These are phyloP conservation scores for Ilyonectria mors-panacis DNA, from an alignment of 2,329 filamentous ascomycete genomes.

Conservation along the genomic window DNA sequence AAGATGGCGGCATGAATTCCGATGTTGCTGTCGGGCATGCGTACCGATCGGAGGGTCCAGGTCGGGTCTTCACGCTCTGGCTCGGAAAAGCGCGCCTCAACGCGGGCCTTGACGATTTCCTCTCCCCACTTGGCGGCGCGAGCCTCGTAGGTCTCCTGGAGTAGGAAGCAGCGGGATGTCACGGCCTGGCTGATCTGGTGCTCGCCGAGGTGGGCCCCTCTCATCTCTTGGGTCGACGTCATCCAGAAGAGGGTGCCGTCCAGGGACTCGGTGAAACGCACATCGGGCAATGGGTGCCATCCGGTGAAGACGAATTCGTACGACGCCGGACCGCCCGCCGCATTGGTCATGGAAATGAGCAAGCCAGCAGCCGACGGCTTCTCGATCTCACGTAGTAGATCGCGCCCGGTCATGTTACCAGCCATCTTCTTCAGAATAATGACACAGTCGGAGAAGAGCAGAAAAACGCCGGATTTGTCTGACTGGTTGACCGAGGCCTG, in stretches of 20 bases:
- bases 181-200: slow-evolving; percentile 60
- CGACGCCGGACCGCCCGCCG: slow-evolving; percentile 70
- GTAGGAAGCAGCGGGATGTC: slow-evolving; percentile 77
- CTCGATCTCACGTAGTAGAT: slow-evolving; percentile 87
- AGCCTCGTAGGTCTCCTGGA: slow-evolving; percentile 83
- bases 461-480: slow-evolving; percentile 77
- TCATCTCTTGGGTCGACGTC: slow-evolving; percentile 74
- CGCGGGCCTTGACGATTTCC: slow-evolving; percentile 87
- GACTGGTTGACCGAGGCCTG: slow-evolving; percentile 57
- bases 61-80: slow-evolving; percentile 83
- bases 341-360: slow-evolving; percentile 75
- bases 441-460: slow-evolving; percentile 88
- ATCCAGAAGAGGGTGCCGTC: slow-evolving; percentile 78
- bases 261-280: slow-evolving; percentile 80
- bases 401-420: slow-evolving; percentile 78
- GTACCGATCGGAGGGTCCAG: slow-evolving; percentile 84
- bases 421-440: slow-evolving; percentile 81
- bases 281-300: slow-evolving; percentile 77
- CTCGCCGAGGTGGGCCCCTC: slow-evolving; percentile 65
- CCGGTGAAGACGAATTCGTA: slow-evolving; percentile 84
- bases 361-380: slow-evolving; percentile 78
- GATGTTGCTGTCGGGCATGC: slow-evolving; percentile 72
- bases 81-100: slow-evolving; percentile 89
- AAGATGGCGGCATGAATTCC: slow-evolving; percentile 78
- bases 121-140: slow-evolving; percentile 84